Evolutionary conservation across 371 early-diverging fungal genomes (phyloP), one percentile per base, ranked within the genome.

Genomic region (Apophysomyces sp.): DNA sequence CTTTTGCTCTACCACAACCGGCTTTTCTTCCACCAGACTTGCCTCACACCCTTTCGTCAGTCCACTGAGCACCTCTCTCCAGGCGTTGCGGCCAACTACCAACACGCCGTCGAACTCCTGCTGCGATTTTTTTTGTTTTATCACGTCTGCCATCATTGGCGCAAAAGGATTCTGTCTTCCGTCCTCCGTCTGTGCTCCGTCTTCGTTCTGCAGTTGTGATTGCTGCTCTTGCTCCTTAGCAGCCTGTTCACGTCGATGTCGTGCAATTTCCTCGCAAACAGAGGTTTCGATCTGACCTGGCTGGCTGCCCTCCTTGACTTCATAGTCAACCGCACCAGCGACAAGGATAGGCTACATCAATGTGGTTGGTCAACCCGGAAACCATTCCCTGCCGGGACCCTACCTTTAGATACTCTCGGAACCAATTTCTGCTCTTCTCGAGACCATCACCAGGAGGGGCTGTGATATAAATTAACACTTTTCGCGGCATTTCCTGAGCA

Each of bases 241-340:
- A 34, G 72, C 75, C 30, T 76, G 67, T 59, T 77, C 62, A 53
- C 80, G 75, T 58, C 86, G 82, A 55, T 63, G 80, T 67, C 77
- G 63, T 28, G 77, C 59, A 15, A 89, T 69, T 63, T 84, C 82
- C 36, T 85, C 82, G 24, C 83, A 73, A 0, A 89, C 83, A 61
- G 80, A 70, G 18, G 72, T 58, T 52, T 80, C 85, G 53, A 89
- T 78, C 57, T 82, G 79, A 4, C 87, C 89, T 15, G 74, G 68
- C 8, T 62, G 55, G 28, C 63, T 67, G 0, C 80, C 88, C 68
- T 89, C 89, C 56, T 74, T 78, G 6, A 89, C 76, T 60, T 89
- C 89, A 58, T 89, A 89, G 56, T 89, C 89, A 32, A 89, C 61
- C 31, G 89, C 89, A 52, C 85, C 86, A 18, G 85, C 87, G 54